phyloP scores from a whole-genome alignment of 768 basidiomycete genomes.

The Tylopilus vinaceipallidus region DNA sequence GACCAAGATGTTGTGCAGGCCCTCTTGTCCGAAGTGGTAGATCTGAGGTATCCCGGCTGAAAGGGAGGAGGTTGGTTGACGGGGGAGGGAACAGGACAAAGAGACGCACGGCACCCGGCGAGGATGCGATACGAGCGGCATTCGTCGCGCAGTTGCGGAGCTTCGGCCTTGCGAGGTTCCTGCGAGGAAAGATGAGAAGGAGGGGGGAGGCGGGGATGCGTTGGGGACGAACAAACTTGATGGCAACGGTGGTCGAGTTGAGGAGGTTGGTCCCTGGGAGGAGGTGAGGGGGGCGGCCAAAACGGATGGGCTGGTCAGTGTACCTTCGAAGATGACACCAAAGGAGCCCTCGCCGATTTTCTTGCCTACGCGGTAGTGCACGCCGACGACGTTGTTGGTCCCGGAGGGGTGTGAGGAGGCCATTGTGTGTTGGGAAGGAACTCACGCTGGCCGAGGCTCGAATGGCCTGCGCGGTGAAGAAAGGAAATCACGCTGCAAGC shows the following conservation, averaged over 20 bases:
- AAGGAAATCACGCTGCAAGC: constrained; percentile 23
- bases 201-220: neutral
- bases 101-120: constrained; percentile 79
- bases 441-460: constrained; percentile 27
- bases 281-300: neutral
- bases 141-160: constrained; percentile 96
- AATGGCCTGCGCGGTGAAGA: constrained; percentile 30
- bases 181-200: constrained; percentile 32
- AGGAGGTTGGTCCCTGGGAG: constrained; percentile 88
- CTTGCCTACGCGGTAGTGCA: constrained; percentile 97
- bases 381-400: constrained; percentile 80
- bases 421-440: constrained; percentile 36
- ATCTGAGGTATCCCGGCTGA: constrained; percentile 97
- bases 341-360: constrained; percentile 99
- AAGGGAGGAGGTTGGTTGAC: constrained; percentile 19
- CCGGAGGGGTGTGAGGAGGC: constrained; percentile 52
- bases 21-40: constrained; percentile 99
- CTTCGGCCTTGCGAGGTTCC: constrained; percentile 93
- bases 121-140: constrained; percentile 95
- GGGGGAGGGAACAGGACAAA: constrained; percentile 5
- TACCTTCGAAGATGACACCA: constrained; percentile 92
- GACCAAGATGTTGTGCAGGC: constrained; percentile 96
- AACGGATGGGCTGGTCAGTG: neutral
- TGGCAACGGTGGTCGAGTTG: constrained; percentile 98
- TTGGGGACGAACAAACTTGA: constrained; percentile 90